phyloP scores from a whole-genome alignment of 768 basidiomycete species.

The Mycena capillaripes region DNA sequence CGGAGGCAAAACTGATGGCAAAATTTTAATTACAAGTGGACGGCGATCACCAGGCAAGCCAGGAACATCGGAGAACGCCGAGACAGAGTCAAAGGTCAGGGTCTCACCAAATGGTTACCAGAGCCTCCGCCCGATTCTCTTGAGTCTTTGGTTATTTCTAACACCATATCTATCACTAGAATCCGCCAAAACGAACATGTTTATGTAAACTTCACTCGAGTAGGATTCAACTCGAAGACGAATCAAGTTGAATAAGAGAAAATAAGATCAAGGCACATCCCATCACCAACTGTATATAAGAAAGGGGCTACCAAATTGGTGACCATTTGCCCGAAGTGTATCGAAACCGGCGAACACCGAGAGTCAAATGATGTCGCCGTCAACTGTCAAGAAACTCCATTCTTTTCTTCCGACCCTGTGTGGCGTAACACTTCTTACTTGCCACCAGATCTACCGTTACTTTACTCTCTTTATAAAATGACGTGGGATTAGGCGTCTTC shows the following conservation, averaged over 20 bases:
- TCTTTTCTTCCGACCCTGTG: too few species aligned
- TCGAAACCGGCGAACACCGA: not conserved
- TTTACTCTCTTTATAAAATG: too few species aligned
- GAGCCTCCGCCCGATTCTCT: not conserved
- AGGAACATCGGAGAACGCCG: too few species aligned
- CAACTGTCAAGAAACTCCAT: too few species aligned
- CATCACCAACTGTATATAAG: not conserved
- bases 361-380: too few species aligned
- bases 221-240: not conserved
- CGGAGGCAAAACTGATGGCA: not conserved
- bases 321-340: not conserved
- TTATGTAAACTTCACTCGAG: not conserved
- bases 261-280: not conserved
- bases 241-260: not conserved
- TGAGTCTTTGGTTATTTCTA: not conserved
- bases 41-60: not conserved
- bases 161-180: not conserved
- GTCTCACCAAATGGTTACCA: not conserved
- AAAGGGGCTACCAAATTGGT: not conserved
- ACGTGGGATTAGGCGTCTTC: too few species aligned
- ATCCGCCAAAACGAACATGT: not conserved
- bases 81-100: not conserved
- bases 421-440: too few species aligned
- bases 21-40: not conserved
- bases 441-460: too few species aligned